Percentiles rank a stretch among this genome's conserved stretches.
Conservation (phyloP, 1,284 basidiomycete genomes). For the Cryptococcus floricola region DNA sequence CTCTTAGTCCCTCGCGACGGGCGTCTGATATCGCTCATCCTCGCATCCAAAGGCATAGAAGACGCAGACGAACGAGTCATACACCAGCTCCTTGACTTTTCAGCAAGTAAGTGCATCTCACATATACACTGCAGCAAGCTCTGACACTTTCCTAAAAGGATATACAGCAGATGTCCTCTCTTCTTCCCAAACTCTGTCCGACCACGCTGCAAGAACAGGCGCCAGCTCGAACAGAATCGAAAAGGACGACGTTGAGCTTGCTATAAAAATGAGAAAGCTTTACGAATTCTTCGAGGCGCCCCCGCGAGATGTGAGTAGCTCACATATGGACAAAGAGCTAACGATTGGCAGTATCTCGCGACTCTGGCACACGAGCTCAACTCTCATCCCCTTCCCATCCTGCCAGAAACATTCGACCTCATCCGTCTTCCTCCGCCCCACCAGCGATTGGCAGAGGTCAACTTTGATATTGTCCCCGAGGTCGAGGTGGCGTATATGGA, state of each 20-base stretch:
- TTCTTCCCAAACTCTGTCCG: conserved; percentile 87
- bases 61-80: conserved; percentile 92
- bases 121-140: background rate
- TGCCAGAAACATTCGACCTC: conserved; percentile 87
- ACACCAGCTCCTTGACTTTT: conserved; percentile 92
- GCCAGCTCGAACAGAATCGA: conserved; percentile 66
- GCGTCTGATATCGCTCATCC: conserved; percentile 82
- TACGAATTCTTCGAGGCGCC: conserved; percentile 91
- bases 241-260: conserved; percentile 84
- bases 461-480: conserved; percentile 90
- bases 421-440: conserved; percentile 74
- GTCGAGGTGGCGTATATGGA: conserved; percentile 57
- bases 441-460: conserved; percentile 82
- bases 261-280: conserved; percentile 87
- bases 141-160: conserved; percentile 35
- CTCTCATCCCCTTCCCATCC: conserved; percentile 76
- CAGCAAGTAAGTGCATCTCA: conserved; percentile 59
- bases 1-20: conserved; percentile 69
- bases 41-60: conserved; percentile 89
- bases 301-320: conserved; percentile 78
- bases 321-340: background rate
- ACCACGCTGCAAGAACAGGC: conserved; percentile 70
- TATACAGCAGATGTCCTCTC: conserved; percentile 89
- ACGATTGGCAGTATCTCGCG: conserved; percentile 66
- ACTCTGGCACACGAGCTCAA: conserved; percentile 89